Conservation (phyloP, 805 yeast species). For the Metschnikowia santaceciliae region DNA sequence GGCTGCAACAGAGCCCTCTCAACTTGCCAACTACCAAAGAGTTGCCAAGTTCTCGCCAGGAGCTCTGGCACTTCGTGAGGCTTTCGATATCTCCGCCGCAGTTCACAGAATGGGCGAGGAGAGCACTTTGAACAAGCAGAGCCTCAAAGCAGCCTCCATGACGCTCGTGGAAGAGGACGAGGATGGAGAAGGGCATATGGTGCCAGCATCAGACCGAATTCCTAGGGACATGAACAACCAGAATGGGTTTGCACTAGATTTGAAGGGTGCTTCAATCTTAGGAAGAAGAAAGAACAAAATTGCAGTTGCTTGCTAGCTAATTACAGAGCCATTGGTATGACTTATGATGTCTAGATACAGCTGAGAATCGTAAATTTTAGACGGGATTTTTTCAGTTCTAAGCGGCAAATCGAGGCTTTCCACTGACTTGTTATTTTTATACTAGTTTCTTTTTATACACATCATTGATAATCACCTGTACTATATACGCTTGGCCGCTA, state of each 20-base stretch:
- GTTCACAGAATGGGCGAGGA: constrained; percentile 80
- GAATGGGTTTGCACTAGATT: constrained; percentile 40
- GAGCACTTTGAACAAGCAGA: constrained; percentile 31
- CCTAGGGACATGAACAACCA: constrained; percentile 13
- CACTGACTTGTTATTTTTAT: background rate
- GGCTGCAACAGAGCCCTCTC: background rate
- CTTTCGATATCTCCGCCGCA: constrained; percentile 81
- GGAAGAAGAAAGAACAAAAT: constrained; percentile 37
- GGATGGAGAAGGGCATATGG: constrained; percentile 24
- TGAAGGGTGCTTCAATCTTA: constrained; percentile 51
- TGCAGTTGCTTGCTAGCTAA: constrained; percentile 8
- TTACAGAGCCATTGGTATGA: background rate
- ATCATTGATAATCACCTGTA: background rate
- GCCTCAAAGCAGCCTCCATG: constrained; percentile 20
- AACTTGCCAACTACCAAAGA: constrained; percentile 15
- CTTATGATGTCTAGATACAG: background rate
- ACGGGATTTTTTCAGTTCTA: background rate
- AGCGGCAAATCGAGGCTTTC: background rate
- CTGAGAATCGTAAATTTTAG: constrained; percentile 2
- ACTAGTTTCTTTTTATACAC: background rate
- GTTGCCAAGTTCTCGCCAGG: constrained; percentile 58
- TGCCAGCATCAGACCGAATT: constrained; percentile 4
- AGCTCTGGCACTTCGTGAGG: constrained; percentile 78
- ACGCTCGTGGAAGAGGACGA: constrained; percentile 35
- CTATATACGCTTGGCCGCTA: background rate